Percentiles rank a stretch among this genome's conserved stretches.
Conservation (phyloP, 192 early-diverging fungal species). For the Jimgerdemannia flammicorona region DNA sequence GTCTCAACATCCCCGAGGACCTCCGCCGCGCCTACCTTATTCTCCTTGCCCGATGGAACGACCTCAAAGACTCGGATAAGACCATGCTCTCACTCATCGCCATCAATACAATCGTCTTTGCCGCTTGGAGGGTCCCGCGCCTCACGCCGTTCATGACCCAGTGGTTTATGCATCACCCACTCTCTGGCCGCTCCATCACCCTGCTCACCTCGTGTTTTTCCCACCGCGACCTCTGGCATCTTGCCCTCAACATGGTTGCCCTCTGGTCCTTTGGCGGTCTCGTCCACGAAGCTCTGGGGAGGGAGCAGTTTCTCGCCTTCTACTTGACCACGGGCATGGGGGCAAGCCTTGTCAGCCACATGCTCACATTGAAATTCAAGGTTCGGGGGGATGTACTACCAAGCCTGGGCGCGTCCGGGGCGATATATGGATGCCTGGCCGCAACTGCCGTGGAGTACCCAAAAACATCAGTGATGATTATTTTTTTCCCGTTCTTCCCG, state of each 20-base stretch:
- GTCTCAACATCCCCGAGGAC: constrained; percentile 30
- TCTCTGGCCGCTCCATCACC: constrained; percentile 62
- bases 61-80: constrained; percentile 21
- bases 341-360: constrained; percentile 65
- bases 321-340: constrained; percentile 70
- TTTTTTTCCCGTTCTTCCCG: constrained; percentile 58
- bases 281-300: constrained; percentile 48
- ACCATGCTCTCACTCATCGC: constrained; percentile 53
- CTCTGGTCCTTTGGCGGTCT: constrained; percentile 61
- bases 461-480: constrained; percentile 47
- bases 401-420: constrained; percentile 81
- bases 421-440: constrained; percentile 69
- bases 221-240: constrained; percentile 70
- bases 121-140: constrained; percentile 67
- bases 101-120: constrained; percentile 73
- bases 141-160: constrained; percentile 66
- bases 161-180: constrained; percentile 78
- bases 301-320: constrained; percentile 74
- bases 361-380: constrained; percentile 37
- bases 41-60: constrained; percentile 28
- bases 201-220: constrained; percentile 78
- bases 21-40: constrained; percentile 26
- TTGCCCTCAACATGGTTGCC: constrained; percentile 79
- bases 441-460: constrained; percentile 56
- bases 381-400: constrained; percentile 39